Conservation (phyloP, 768 basidiomycete species). For the Amylocystis lapponica region DNA sequence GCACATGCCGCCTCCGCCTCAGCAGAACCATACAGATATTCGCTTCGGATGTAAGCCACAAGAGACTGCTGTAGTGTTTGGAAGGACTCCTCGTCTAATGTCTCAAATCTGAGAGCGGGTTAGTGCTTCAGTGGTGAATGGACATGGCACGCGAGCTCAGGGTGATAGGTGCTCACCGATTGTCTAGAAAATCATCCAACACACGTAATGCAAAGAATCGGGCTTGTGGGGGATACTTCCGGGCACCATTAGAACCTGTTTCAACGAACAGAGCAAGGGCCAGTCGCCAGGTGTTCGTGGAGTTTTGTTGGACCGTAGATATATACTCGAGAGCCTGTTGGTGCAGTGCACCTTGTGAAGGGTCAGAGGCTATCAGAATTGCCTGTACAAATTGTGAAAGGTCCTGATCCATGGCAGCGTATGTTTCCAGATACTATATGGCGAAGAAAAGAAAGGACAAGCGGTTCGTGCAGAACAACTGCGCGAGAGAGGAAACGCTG, state of each 20-base stretch:
- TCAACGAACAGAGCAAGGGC: slow-evolving; percentile 72
- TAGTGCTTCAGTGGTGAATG: neutral
- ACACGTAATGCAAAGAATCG: slow-evolving; percentile 79
- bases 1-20: slow-evolving; percentile 78
- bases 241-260: slow-evolving; percentile 48
- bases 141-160: neutral
- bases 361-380: slow-evolving; percentile 84
- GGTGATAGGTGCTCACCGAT: slow-evolving; percentile 49
- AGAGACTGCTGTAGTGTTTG: slow-evolving; percentile 70
- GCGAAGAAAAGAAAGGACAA: too few relatives aligned
- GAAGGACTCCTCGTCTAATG: slow-evolving; percentile 65
- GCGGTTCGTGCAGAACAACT: too few relatives aligned
- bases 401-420: slow-evolving; percentile 60
- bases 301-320: slow-evolving; percentile 68
- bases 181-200: slow-evolving; percentile 77
- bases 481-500: too few relatives aligned
- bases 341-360: slow-evolving; percentile 62
- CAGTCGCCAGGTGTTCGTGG: slow-evolving; percentile 73
- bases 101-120: slow-evolving; percentile 45
- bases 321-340: slow-evolving; percentile 86
- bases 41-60: slow-evolving; percentile 77
- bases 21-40: slow-evolving; percentile 81
- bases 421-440: too few relatives aligned
- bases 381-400: slow-evolving; percentile 77
- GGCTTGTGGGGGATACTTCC: slow-evolving; percentile 65